phyloP scores from a whole-genome alignment of 805 yeast genomes.

The Ogataea polymorpha region DNA sequence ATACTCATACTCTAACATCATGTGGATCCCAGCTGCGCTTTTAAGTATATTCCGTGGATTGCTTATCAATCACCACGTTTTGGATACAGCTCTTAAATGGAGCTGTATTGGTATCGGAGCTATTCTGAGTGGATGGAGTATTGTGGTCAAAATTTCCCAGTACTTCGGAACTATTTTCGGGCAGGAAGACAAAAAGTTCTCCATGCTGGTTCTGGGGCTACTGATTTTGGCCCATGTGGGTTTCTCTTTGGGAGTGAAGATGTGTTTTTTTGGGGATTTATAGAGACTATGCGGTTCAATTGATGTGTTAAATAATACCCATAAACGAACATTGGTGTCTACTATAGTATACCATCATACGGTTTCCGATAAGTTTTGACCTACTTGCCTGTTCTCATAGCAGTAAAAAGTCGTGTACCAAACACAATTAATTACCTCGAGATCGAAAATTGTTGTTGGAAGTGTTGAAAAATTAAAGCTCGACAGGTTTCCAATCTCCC shows the following conservation, averaged over 20 bases:
- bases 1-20: conserved; percentile 79
- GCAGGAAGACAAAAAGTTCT: conserved; percentile 37
- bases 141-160: conserved; percentile 43
- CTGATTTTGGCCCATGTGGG: conserved; percentile 50
- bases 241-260: conserved; percentile 62
- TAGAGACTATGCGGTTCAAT: conserved; percentile 4
- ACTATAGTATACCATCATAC: too few species aligned
- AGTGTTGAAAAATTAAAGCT: conserved; percentile 12
- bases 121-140: conserved; percentile 55
- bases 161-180: conserved; percentile 35
- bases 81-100: conserved; percentile 59
- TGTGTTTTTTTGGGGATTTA: conserved; percentile 50
- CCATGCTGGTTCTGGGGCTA: conserved; percentile 36
- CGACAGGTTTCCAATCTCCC: conserved; percentile 5
- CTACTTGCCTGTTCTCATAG: too few species aligned
- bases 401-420: neutral
- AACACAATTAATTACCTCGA: neutral
- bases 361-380: too few species aligned
- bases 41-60: conserved; percentile 57
- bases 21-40: conserved; percentile 83
- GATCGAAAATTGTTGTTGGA: conserved; percentile 8
- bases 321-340: too few species aligned
- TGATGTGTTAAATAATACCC: neutral
- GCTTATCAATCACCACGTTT: conserved; percentile 41
- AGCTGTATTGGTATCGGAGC: conserved; percentile 58